A percentile compares a stretch with the other conserved stretches of the same genome.
Evolutionary conservation across 768 basidiomycete genomes (phyloP).

Genomic region (Amanita jacksonii): DNA sequence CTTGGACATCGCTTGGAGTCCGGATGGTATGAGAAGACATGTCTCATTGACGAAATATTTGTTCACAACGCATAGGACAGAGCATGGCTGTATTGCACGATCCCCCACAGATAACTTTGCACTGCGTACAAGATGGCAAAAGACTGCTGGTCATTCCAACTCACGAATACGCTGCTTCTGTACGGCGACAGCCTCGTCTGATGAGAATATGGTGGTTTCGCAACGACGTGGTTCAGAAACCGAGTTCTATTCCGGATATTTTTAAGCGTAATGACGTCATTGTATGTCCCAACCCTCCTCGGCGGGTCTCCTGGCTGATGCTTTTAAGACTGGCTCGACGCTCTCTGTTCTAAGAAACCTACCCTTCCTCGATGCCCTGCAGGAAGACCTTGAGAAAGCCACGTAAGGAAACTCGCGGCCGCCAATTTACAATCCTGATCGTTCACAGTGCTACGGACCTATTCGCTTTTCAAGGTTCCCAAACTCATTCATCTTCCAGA

Average conservation of each 20-base stretch:
- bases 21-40: constrained; percentile 47
- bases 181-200: constrained; percentile 20
- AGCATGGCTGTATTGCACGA: constrained; percentile 64
- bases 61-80: constrained; percentile 35
- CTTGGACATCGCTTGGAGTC: constrained; percentile 67
- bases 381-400: constrained; percentile 54
- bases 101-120: constrained; percentile 57
- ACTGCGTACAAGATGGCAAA: constrained; percentile 72
- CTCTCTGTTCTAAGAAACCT: constrained; percentile 59
- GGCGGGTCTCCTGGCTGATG: constrained; percentile 1
- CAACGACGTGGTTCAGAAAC: constrained; percentile 30
- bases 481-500: constrained; percentile 36
- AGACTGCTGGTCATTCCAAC: constrained; percentile 40
- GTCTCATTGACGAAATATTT: constrained; percentile 3
- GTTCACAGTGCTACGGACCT: constrained; percentile 58
- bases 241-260: constrained; percentile 58
- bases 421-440: constrained; percentile 11
- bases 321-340: constrained; percentile 62
- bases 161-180: constrained; percentile 12
- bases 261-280: constrained; percentile 58
- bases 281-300: constrained; percentile 36
- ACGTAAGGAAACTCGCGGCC: constrained; percentile 37
- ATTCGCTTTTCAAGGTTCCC: constrained; percentile 71
- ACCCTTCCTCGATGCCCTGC: constrained; percentile 62
- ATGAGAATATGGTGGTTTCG: constrained; percentile 69